Evolutionary conservation across 495 filamentous ascomycete genomes (phyloP).

Genomic region (Thermothielavioides terrestris): DNA sequence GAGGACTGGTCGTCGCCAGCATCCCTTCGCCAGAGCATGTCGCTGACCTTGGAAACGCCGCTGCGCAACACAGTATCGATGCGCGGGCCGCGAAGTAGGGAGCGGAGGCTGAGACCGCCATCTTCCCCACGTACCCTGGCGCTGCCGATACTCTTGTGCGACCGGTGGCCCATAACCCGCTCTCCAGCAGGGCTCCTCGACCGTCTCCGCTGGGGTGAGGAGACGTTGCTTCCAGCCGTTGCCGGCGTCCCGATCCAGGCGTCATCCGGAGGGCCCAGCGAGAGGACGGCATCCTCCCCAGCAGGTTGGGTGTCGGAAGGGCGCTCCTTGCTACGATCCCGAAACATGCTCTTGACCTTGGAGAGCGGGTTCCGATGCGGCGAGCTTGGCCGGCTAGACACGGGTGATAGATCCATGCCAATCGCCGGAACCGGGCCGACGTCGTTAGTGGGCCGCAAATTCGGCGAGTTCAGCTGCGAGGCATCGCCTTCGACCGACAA

Average conservation of each 20-base stretch:
- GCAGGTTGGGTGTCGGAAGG: slow-evolving; percentile 12
- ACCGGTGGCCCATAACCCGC: slow-evolving; percentile 25
- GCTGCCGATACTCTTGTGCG: slow-evolving; percentile 32
- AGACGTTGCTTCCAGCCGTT: slow-evolving; percentile 18
- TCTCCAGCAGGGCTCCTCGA: slow-evolving; percentile 34
- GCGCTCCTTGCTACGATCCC: slow-evolving; percentile 38
- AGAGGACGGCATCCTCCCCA: slow-evolving; percentile 20
- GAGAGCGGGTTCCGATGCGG: slow-evolving; percentile 37
- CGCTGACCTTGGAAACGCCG: slow-evolving; percentile 41
- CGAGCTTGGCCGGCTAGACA: slow-evolving; percentile 33
- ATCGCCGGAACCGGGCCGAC: slow-evolving; percentile 27
- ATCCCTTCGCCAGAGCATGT: slow-evolving; percentile 41
- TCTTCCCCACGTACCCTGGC: slow-evolving; percentile 35
- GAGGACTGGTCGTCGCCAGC: slow-evolving; percentile 22
- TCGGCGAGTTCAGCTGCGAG: slow-evolving; percentile 33
- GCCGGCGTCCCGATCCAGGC: slow-evolving; percentile 15
- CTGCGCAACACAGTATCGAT: slow-evolving; percentile 41
- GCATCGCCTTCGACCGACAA: slow-evolving; percentile 36
- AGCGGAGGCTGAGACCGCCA: slow-evolving; percentile 28
- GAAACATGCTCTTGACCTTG: slow-evolving; percentile 40
- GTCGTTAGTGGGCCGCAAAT: slow-evolving; percentile 24
- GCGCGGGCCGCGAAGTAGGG: slow-evolving; percentile 38
- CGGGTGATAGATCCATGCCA: slow-evolving; percentile 38
- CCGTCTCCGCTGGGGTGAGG: slow-evolving; percentile 20
- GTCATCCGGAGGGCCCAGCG: slow-evolving; percentile 11